phyloP scores from a whole-genome alignment of 2,329 filamentous ascomycete genomes.

The Trichoderma sp. region DNA sequence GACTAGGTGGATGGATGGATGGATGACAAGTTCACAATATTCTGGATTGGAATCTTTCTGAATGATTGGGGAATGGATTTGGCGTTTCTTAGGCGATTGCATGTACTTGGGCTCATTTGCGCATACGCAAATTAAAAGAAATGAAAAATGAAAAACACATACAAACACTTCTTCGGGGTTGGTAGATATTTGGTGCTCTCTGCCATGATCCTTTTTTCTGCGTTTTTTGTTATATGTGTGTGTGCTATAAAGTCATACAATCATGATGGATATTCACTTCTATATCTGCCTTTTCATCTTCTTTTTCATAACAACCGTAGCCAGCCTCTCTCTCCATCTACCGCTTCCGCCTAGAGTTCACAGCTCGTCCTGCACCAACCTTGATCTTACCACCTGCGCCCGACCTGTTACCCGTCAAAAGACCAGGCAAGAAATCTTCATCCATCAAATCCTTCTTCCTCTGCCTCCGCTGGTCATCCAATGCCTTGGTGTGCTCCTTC shows the following conservation, averaged over 20 bases:
- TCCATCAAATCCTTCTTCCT: conserved; percentile 88
- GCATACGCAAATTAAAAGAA: neutral
- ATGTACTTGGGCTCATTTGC: neutral
- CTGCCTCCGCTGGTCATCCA: conserved; percentile 60
- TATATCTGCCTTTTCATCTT: neutral
- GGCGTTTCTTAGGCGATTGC: conserved; percentile 13
- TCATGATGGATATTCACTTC: neutral
- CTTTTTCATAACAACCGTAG: neutral
- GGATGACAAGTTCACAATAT: neutral
- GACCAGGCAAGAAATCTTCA: conserved; percentile 82
- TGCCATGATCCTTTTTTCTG: neutral
- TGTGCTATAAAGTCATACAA: neutral
- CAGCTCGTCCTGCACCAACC: conserved; percentile 79
- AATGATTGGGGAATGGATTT: neutral
- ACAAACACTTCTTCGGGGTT: neutral
- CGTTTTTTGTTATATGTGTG: too few species aligned
- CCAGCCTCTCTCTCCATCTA: neutral
- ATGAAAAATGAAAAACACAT: neutral
- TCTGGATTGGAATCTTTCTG: conserved; percentile 4
- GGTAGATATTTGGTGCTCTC: neutral
- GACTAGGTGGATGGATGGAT: neutral
- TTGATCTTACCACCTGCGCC: conserved; percentile 65
- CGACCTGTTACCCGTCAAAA: conserved; percentile 75
- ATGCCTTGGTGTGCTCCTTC: conserved; percentile 76
- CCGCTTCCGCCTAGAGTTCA: conserved; percentile 71